A percentile compares a stretch with the other conserved stretches of the same genome.
Evolutionary conservation across 345 rosid species (phyloP).

Genomic region (Salix exigua): DNA sequence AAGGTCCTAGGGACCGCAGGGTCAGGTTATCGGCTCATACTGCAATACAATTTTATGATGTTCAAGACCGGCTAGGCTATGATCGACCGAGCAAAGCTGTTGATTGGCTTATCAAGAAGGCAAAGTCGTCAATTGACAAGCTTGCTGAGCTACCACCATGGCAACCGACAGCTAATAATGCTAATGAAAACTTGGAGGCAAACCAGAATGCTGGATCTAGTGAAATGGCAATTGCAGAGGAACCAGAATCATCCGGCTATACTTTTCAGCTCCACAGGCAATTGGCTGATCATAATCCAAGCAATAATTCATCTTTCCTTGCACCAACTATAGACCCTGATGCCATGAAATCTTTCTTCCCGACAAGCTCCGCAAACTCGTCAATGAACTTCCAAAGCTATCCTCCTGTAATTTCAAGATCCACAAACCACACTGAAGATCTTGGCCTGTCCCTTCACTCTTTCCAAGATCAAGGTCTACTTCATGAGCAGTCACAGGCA

Average conservation of each 20-base stretch:
- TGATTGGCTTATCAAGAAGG: conserved; percentile 84
- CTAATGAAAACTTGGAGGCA: conserved; percentile 8
- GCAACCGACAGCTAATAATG: conserved; percentile 12
- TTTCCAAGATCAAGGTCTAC: conserved; percentile 30
- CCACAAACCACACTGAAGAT: conserved; percentile 42
- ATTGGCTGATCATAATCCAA: conserved; percentile 24
- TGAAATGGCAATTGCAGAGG: conserved; percentile 37
- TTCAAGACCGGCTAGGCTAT: conserved; percentile 79
- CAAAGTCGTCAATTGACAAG: conserved; percentile 67
- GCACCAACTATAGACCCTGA: conserved; percentile 37
- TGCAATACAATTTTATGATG: conserved; percentile 84
- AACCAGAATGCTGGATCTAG: conserved; percentile 22
- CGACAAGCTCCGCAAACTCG: conserved; percentile 44
- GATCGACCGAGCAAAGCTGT: conserved; percentile 90
- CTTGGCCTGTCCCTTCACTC: conserved; percentile 67
- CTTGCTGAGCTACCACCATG: conserved; percentile 53
- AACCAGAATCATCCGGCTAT: conserved; percentile 40
- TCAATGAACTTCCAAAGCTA: conserved; percentile 56
- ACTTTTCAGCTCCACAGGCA: conserved; percentile 43
- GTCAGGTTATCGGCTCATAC: conserved; percentile 82
- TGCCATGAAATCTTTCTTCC: conserved; percentile 63
- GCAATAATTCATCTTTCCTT: conserved; percentile 35
- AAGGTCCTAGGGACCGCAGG: conserved; percentile 76
- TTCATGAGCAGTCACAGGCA: conserved; percentile 34
- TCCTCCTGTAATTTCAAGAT: conserved; percentile 51